phyloP scores from a whole-genome alignment of 768 basidiomycete genomes.

The Collybiopsis confluens region DNA sequence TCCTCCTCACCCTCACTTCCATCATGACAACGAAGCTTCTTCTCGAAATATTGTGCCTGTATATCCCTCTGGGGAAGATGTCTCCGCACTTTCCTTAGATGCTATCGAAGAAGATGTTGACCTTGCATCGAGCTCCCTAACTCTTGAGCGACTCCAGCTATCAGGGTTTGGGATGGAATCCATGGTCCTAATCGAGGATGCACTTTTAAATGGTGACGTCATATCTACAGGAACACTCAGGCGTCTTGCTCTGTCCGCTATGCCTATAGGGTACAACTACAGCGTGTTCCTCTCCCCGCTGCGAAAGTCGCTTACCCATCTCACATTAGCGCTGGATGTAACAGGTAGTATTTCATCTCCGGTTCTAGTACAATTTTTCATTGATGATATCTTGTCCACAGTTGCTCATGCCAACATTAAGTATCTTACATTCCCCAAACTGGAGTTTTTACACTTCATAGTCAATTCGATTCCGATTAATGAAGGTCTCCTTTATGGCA shows the following conservation, averaged over 20 bases:
- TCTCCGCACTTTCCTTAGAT: not conserved
- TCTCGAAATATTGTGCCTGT: too few relatives aligned
- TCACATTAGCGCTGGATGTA: not conserved
- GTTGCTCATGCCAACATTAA: not conserved
- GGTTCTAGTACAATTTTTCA: not conserved
- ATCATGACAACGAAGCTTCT: too few relatives aligned
- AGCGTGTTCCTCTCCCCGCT: not conserved
- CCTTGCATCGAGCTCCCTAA: not conserved
- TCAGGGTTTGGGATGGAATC: not conserved
- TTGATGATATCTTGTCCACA: not conserved
- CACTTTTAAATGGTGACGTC: not conserved
- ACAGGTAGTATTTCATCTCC: not conserved
- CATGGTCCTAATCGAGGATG: not conserved
- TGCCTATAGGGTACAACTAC: not conserved
- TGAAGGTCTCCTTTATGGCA: too few relatives aligned
- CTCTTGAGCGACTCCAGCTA: not conserved
- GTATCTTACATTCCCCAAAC: not conserved
- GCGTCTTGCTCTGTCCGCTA: slow-evolving; percentile 1
- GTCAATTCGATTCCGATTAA: not conserved
- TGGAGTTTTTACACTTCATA: not conserved
- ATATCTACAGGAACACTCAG: not conserved
- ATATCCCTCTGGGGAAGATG: not conserved
- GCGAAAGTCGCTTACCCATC: not conserved
- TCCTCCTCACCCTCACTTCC: too few relatives aligned
- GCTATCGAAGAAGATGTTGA: not conserved